Percentiles rank a stretch among this genome's conserved stretches.
phyloP scores from a whole-genome alignment of 2,329 filamentous ascomycete genomes.

The Claviceps sp. region DNA sequence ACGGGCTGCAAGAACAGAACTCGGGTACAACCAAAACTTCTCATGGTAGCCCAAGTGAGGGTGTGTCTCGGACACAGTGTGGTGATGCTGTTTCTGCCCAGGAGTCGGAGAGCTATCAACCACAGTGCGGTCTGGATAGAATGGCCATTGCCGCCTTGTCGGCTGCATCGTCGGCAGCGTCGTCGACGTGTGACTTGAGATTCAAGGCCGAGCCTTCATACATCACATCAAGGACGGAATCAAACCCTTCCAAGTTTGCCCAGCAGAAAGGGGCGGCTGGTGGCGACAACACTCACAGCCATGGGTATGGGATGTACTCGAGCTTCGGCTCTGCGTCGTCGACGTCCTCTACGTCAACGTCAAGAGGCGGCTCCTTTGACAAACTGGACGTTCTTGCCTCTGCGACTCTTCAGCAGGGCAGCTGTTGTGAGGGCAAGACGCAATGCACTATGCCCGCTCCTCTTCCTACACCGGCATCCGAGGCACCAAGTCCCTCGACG shows the following conservation, averaged over 20 bases:
- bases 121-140: background rate
- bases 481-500: slow-evolving; percentile 12
- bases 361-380: slow-evolving; percentile 15
- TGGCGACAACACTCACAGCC: background rate
- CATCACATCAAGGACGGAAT: background rate
- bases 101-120: background rate
- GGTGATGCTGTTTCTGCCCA: background rate
- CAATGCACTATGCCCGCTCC: slow-evolving; percentile 9
- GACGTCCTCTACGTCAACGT: background rate
- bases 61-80: background rate
- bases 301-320: background rate
- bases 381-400: slow-evolving; percentile 25
- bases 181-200: background rate
- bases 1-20: slow-evolving; percentile 1
- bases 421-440: slow-evolving; percentile 11
- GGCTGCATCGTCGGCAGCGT: background rate
- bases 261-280: background rate
- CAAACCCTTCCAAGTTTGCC: background rate
- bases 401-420: slow-evolving; percentile 20
- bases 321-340: background rate
- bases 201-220: background rate
- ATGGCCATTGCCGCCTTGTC: background rate
- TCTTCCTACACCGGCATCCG: slow-evolving; percentile 11
- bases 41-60: background rate
- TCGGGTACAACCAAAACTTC: background rate